These are phyloP conservation scores for Saccharomycopsis lassenensis DNA, from an alignment of 805 yeast genomes.

Conservation along the genomic window DNA sequence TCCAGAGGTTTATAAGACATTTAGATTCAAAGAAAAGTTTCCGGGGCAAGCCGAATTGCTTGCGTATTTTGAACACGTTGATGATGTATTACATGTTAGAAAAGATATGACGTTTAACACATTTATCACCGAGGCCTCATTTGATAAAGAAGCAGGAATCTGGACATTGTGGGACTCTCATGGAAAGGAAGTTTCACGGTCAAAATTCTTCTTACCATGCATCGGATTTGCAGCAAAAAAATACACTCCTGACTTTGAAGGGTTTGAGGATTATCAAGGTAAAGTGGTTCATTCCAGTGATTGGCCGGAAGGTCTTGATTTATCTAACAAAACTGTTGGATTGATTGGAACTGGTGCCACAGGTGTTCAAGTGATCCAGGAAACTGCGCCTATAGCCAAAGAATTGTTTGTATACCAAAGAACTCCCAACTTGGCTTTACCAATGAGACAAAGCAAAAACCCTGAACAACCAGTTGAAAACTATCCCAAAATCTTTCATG, in stretches of 20 bases:
- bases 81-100: slow-evolving; percentile 20
- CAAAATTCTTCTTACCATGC: slow-evolving; percentile 18
- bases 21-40: slow-evolving; percentile 22
- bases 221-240: slow-evolving; percentile 22
- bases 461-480: too few relatives aligned
- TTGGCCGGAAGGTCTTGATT: too few relatives aligned
- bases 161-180: slow-evolving; percentile 21
- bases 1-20: slow-evolving; percentile 21
- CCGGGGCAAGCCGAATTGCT: slow-evolving; percentile 23
- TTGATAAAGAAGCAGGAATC: slow-evolving; percentile 18
- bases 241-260: slow-evolving; percentile 21
- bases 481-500: too few relatives aligned
- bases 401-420: slow-evolving; percentile 19
- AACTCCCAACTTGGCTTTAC: slow-evolving; percentile 20
- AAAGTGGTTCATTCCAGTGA: slow-evolving; percentile 16
- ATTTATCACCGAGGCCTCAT: slow-evolving; percentile 19
- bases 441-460: slow-evolving; percentile 19
- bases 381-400: slow-evolving; percentile 16
- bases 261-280: slow-evolving; percentile 18
- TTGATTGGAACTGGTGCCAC: slow-evolving; percentile 22
- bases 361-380: slow-evolving; percentile 21
- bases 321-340: slow-evolving; percentile 18
- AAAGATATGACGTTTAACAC: slow-evolving; percentile 21
- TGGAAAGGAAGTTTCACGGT: slow-evolving; percentile 16
- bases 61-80: slow-evolving; percentile 23